These are phyloP conservation scores for Starmerella ratchasimensis DNA, from an alignment of 805 yeast genomes.

Conservation along the genomic window DNA sequence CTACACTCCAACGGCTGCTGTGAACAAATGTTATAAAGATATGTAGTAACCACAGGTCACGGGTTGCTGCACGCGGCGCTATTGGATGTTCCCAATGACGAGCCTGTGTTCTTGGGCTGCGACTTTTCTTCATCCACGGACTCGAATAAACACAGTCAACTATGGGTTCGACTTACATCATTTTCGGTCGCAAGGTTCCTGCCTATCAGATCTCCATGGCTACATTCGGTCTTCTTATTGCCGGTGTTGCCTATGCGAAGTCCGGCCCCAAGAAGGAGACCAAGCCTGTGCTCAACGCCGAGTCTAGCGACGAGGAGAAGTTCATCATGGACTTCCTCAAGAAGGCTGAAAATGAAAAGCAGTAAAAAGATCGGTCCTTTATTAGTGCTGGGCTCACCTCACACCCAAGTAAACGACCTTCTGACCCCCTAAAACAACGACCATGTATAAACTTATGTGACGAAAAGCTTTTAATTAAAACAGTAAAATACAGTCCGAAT, in stretches of 20 bases:
- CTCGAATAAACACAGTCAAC: background rate
- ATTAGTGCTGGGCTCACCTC: too few relatives aligned
- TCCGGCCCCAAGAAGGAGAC: conserved; percentile 43
- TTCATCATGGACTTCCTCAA: conserved; percentile 58
- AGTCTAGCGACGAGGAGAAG: conserved; percentile 78
- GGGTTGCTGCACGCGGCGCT: too few relatives aligned
- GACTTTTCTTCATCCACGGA: background rate
- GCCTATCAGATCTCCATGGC: conserved; percentile 79
- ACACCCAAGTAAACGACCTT: too few relatives aligned
- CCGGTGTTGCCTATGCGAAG: conserved; percentile 53
- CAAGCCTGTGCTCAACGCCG: conserved; percentile 58
- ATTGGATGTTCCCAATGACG: too few relatives aligned
- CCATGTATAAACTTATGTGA: background rate
- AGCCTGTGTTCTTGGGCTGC: background rate
- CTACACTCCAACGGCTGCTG: too few relatives aligned
- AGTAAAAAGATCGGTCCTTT: background rate
- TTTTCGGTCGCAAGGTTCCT: conserved; percentile 71
- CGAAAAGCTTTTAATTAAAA: too few relatives aligned
- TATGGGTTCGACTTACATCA: conserved; percentile 36
- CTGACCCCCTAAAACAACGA: background rate
- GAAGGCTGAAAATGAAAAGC: conserved; percentile 30
- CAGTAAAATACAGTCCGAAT: background rate
- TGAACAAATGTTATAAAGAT: too few relatives aligned
- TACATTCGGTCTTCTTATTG: conserved; percentile 57
- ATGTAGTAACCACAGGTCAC: too few relatives aligned